A percentile compares a stretch with the other conserved stretches of the same genome.
phyloP scores from a whole-genome alignment of 441 rosid genomes.

The Pelargonium citronellum region DNA sequence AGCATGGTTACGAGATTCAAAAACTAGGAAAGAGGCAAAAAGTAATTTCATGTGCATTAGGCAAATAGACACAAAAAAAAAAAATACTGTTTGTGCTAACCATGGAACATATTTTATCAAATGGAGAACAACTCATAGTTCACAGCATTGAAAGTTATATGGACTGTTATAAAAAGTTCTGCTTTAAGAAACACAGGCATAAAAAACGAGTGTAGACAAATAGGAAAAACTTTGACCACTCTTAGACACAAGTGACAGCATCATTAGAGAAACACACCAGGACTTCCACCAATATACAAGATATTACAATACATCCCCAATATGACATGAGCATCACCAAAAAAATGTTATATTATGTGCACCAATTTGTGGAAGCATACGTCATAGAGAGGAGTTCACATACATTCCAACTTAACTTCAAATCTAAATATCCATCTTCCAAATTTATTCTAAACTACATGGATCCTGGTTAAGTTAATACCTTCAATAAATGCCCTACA shows the following conservation, averaged over 20 bases:
- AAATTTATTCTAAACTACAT: neutral
- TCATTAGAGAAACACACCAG: neutral
- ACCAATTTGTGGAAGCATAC: neutral
- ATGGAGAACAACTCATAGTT: constrained; percentile 2
- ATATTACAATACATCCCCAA: neutral
- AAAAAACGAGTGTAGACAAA: neutral
- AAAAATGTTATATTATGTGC: neutral
- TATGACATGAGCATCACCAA: neutral
- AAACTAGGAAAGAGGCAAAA: neutral
- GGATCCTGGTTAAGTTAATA: neutral
- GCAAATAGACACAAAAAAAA: neutral
- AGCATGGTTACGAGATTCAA: constrained; percentile 13
- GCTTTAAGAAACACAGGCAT: constrained; percentile 1
- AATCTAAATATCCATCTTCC: neutral
- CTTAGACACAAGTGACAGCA: neutral
- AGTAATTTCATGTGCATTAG: neutral
- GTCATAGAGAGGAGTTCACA: neutral
- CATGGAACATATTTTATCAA: neutral
- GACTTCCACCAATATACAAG: constrained; percentile 1
- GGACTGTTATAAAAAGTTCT: neutral
- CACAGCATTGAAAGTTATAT: neutral
- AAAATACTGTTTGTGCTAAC: neutral
- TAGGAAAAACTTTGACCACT: neutral
- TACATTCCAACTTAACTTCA: neutral
- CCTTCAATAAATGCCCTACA: neutral